Base-by-base conservation (phyloP, 495 filamentous ascomycete species). In the Neurospora terricola region DNA sequence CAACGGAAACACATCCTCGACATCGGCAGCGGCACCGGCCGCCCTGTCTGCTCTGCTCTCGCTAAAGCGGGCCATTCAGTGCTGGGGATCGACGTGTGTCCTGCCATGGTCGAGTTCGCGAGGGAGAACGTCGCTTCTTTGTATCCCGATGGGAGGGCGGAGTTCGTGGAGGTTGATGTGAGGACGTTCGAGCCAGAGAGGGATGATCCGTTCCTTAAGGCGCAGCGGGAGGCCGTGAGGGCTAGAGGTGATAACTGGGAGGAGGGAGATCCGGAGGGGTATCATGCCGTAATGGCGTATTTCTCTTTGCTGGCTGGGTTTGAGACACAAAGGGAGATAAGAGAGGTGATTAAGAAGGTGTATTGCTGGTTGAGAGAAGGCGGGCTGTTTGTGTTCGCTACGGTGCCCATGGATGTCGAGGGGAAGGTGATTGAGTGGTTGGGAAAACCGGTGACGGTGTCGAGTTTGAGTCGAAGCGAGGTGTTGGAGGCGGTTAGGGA, bases 11-110 rank as follows among this genome's bases (percentile, higher is more conserved):
- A 36, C 34, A 74, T 80, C 23, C 72, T 85, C 3, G 83, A 85
- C 69, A 78, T 82, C 14, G 78, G 78, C 34, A 84, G 79, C 73
- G 84, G 83, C 59, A 84, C 83, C 9, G 82, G 84, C 21, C 76
- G 76, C 27, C 83, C 83, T 3, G 79, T 84, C 4, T 75, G 81
- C 36, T 69, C 74, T 16, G 73, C 73, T 2, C 73, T 86, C 11
- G 78, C 81, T 1, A 71, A 70, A 7, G 78, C 74, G 9, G 83
- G 79, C 14, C 81, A 80, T 71, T 38, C 69, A 30, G 77, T 84
- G 8, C 73, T 79, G 16, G 82, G 82, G n/a, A 82, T 82, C 72
- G 82, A 86, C 62, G 62, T 80, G 23, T 77, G 81, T 0, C 38
- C 62, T 1, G 74, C 71, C 37, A 84, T 85, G 82, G 72, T 84